A percentile compares a stretch with the other conserved stretches of the same genome.
Evolutionary conservation across 1,284 basidiomycete species (phyloP).

Genomic region (Ustilago xerochloae): DNA sequence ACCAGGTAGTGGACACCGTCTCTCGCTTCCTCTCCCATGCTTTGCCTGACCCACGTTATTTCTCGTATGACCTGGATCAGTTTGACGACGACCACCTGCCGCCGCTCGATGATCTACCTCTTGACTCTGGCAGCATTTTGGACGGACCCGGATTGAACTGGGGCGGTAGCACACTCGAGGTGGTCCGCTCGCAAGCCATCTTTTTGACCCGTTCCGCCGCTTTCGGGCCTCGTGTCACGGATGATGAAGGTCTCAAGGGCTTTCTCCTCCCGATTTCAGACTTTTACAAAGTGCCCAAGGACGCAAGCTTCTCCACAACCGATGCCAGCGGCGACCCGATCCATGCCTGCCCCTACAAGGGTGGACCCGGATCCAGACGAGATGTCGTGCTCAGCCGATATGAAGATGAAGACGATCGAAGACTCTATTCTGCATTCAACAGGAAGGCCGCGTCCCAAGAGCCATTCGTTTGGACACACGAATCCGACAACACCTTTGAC

Average conservation of each 20-base stretch:
- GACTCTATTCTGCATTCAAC: conserved; percentile 29
- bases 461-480: conserved; percentile 25
- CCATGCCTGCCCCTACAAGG: conserved; percentile 53
- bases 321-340: conserved; percentile 23
- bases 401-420: conserved; percentile 43
- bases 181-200: conserved; percentile 59
- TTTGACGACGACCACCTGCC: conserved; percentile 22
- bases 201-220: conserved; percentile 64
- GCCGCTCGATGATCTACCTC: conserved; percentile 17
- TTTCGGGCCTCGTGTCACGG: conserved; percentile 59
- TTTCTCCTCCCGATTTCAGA: conserved; percentile 56
- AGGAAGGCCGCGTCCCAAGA: conserved; percentile 15
- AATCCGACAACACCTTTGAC: background rate
- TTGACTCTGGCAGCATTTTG: conserved; percentile 39
- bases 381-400: conserved; percentile 15
- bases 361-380: conserved; percentile 46
- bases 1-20: conserved; percentile 23
- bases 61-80: conserved; percentile 45
- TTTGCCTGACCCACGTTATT: conserved; percentile 44
- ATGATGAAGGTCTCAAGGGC: conserved; percentile 56
- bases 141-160: conserved; percentile 51
- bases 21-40: conserved; percentile 37
- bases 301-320: conserved; percentile 14
- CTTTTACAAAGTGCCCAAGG: conserved; percentile 51
- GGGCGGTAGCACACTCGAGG: conserved; percentile 59